phyloP scores from a whole-genome alignment of 805 yeast species.

The Limtongozyma cylindracea region DNA sequence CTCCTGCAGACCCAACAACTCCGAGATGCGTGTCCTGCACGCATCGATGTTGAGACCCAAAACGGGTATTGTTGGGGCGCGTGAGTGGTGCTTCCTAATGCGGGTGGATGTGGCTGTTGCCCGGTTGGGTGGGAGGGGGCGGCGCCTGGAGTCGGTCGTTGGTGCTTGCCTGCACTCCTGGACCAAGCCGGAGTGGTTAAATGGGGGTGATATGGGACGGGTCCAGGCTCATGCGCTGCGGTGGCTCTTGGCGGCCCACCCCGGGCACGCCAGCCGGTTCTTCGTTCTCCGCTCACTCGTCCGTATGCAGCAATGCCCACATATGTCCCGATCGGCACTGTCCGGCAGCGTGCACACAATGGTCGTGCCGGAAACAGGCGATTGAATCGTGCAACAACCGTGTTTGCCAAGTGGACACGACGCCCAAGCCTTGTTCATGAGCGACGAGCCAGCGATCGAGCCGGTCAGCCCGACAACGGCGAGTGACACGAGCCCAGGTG shows the following conservation, averaged over 20 bases:
- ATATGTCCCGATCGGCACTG: not conserved
- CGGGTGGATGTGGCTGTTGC: not conserved
- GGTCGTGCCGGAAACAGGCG: not conserved
- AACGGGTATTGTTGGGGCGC: not conserved
- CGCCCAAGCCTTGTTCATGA: not conserved
- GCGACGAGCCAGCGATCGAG: not conserved
- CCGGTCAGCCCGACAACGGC: no score
- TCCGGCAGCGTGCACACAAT: not conserved
- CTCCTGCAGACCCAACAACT: not conserved
- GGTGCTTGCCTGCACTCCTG: not conserved
- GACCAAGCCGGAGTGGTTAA: conserved; percentile 1
- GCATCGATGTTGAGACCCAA: conserved; percentile 1
- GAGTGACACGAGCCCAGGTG: no score
- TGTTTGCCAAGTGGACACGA: not conserved
- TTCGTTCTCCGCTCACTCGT: not conserved
- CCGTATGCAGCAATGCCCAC: conserved; percentile 1
- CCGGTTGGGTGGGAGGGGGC: not conserved
- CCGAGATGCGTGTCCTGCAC: not conserved
- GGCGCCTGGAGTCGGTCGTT: not conserved
- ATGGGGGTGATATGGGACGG: conserved; percentile 1
- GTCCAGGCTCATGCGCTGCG: not conserved
- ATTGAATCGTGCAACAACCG: not conserved
- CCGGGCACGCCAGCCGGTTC: not conserved
- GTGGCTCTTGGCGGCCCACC: conserved; percentile 1
- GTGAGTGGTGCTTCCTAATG: not conserved